Evolutionary conservation across 2,329 filamentous ascomycete species (phyloP), one percentile per base, ranked within the genome.

Genomic region (Nemania sp.): DNA sequence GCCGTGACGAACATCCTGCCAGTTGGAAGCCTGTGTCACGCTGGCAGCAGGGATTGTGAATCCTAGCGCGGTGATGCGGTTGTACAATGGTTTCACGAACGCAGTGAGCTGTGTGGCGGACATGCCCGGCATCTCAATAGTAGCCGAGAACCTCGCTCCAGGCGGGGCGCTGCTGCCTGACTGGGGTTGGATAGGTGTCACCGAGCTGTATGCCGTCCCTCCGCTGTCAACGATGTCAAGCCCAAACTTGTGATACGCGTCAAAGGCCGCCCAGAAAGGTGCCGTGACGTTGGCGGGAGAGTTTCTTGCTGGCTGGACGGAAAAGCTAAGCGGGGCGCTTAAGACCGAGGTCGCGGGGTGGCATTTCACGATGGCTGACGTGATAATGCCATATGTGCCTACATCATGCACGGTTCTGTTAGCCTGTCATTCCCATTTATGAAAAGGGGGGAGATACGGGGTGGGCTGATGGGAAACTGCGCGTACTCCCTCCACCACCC

Each of bases 401-500:
- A 15, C 35, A 25, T 49, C 18, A 10, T 12, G 20, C 12, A 29
- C 25, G 9, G 6, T n/a, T 32, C 35, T 13, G 15, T 59, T 49
- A 60, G 56, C 17, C 11, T 5, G 1, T 37, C 20, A 5, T 15
- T n/a, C 20, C 25, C 18, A 12, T 34, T 7, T 10, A 56, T 25
- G 15, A 5, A 11, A 12, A n/a, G 46, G 17, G 6, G 17, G 10
- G n/a, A 47, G 25, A 32, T 40, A 12, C 4, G 9, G 50, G 37
- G 35, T 39, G 9, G 9, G 25, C 9, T 21, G 21, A 21, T n/a
- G 46, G 6, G n/a, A 52, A 53, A 50, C 20, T 12, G 17, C 15
- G 37, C 69, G 61, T 66, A 71, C 69, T 68, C 34, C 81, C 57
- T 73, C 83, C 82, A 2, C 83, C 82, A 11, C 82, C 82, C 42